These are phyloP conservation scores for Samsoniella hepiali DNA, from an alignment of 2,329 filamentous ascomycete genomes.

Conservation along the genomic window DNA sequence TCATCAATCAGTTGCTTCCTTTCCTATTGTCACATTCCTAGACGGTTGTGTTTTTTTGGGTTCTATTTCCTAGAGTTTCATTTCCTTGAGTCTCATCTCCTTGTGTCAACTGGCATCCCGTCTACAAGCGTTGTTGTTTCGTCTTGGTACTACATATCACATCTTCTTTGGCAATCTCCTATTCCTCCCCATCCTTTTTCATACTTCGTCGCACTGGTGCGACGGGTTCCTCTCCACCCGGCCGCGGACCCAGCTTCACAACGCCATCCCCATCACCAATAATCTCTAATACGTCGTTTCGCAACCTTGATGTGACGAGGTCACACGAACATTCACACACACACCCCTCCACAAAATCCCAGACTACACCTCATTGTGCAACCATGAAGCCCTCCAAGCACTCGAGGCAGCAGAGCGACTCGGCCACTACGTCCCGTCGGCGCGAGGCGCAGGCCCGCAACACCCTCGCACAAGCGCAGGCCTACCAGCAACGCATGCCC, in stretches of 20 bases:
- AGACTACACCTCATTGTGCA: background rate
- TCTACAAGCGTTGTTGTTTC: background rate
- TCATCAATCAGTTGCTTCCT: background rate
- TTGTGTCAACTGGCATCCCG: background rate
- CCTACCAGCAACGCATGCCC: conserved; percentile 6
- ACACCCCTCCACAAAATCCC: background rate
- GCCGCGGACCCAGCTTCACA: background rate
- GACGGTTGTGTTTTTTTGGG: conserved; percentile 3
- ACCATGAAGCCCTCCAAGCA: conserved; percentile 13
- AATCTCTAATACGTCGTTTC: conserved; percentile 9
- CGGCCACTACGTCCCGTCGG: background rate
- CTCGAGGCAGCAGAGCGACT: conserved; percentile 11
- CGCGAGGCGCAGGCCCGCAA: conserved; percentile 10
- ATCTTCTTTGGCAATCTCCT: background rate
- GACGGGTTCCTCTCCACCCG: background rate
- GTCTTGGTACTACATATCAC: background rate
- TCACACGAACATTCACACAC: background rate
- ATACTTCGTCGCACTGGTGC: conserved; percentile 5
- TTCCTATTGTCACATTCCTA: conserved; percentile 15
- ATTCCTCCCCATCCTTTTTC: background rate
- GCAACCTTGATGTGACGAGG: conserved; percentile 11
- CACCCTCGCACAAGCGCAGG: conserved; percentile 10
- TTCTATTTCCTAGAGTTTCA: conserved; percentile 6
- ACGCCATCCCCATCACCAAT: background rate
- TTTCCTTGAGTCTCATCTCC: conserved; percentile 7